phyloP scores from a whole-genome alignment of 1,284 basidiomycete species.

The Apiotrichum siamense region DNA sequence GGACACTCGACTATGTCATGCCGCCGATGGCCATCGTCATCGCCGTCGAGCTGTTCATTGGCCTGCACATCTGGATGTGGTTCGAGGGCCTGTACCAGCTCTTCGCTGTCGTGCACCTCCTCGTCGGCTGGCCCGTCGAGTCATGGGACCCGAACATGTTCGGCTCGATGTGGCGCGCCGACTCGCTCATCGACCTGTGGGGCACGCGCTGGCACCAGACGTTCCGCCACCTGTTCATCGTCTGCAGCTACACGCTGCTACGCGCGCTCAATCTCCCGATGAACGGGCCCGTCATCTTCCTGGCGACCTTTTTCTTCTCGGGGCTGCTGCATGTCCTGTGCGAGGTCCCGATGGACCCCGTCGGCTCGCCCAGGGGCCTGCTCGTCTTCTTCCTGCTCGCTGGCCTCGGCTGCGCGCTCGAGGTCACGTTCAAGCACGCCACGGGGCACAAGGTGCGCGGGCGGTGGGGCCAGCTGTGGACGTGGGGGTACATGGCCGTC shows the following conservation, averaged over 20 bases:
- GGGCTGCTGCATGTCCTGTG: conserved; percentile 37
- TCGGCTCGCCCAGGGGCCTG: conserved; percentile 12
- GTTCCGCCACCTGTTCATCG: conserved; percentile 11
- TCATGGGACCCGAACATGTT: conserved; percentile 41
- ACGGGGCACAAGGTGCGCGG: conserved; percentile 33
- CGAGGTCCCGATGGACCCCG: conserved; percentile 32
- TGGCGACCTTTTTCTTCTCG: conserved; percentile 35
- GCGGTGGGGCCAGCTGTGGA: conserved; percentile 20
- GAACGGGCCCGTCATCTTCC: conserved; percentile 20
- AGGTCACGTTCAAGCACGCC: conserved; percentile 8
- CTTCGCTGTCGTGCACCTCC: conserved; percentile 21
- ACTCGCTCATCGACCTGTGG: conserved; percentile 45
- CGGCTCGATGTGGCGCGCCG: conserved; percentile 32
- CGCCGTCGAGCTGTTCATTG: conserved; percentile 22
- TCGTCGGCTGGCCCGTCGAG: conserved; percentile 26
- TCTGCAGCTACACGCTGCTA: not conserved
- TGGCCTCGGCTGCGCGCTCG: conserved; percentile 27
- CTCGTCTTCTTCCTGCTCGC: conserved; percentile 33
- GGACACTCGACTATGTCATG: conserved; percentile 6
- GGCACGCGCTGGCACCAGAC: conserved; percentile 46
- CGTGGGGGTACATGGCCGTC: conserved; percentile 24
- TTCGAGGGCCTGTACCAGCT: conserved; percentile 36
- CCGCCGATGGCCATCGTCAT: conserved; percentile 17
- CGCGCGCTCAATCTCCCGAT: conserved; percentile 18
- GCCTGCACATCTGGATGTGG: conserved; percentile 24